Conservation (phyloP, 805 yeast species). For the Komagataella kurtzmanii region DNA sequence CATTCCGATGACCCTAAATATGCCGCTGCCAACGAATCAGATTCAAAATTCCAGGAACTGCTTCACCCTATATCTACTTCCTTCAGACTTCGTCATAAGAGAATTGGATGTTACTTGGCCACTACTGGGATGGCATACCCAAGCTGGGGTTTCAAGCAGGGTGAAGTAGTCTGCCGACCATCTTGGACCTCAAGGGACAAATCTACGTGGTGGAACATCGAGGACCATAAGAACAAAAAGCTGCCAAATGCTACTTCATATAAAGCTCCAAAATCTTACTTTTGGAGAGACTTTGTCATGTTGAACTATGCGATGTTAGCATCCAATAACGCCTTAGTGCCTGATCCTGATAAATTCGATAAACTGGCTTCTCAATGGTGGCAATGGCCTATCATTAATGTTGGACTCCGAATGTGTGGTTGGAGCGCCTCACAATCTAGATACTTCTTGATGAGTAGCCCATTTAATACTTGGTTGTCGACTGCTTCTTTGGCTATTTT, state of each 20-base stretch:
- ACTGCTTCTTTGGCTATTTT: conserved; percentile 32
- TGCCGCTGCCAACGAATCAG: conserved; percentile 15
- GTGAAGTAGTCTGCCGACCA: conserved; percentile 64
- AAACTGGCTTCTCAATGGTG: conserved; percentile 64
- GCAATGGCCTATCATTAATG: conserved; percentile 68
- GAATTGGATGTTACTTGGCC: conserved; percentile 71
- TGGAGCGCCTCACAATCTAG: conserved; percentile 46
- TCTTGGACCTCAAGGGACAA: conserved; percentile 40
- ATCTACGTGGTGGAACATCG: conserved; percentile 73
- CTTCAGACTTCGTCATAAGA: conserved; percentile 59
- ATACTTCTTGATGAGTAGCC: conserved; percentile 59
- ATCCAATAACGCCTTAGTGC: conserved; percentile 69
- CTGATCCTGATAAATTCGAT: conserved; percentile 61
- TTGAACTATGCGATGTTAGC: conserved; percentile 75
- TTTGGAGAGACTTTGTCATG: conserved; percentile 57
- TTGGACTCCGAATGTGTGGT: conserved; percentile 66
- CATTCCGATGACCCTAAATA: conserved; percentile 16
- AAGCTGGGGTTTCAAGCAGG: conserved; percentile 96
- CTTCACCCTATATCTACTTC: conserved; percentile 78
- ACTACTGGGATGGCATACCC: conserved; percentile 78
- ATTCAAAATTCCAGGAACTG: conserved; percentile 32
- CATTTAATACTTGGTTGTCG: conserved; percentile 50
- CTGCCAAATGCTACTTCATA: conserved; percentile 21
- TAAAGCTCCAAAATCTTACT: conserved; percentile 34
- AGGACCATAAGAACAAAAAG: conserved; percentile 44